Base-by-base conservation (phyloP, 371 early-diverging fungal genomes). In the Umbelopsis sp. region DNA sequence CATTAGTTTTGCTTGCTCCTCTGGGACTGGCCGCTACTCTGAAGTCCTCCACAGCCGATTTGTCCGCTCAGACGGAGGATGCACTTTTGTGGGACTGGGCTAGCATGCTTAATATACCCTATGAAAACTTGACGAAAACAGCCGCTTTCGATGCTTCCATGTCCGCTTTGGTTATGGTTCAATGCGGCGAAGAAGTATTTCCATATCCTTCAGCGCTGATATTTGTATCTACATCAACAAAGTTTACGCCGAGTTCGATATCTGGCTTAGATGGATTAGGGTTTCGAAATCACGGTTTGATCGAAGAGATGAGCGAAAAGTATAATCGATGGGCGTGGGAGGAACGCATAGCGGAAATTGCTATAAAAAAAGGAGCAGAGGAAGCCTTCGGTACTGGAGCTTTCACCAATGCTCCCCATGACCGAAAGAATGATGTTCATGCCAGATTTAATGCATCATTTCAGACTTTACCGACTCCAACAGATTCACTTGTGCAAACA, bases 251-350 rank as follows among this genome's bases (percentile, higher is more conserved):
- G 0, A 70, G 69, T 6, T 65, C 73, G 1, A 69, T 79, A 57
- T 72, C 81, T 35, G 81, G 78, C 0, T 72, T 75, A 64, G 73
- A 77, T 45, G 78, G 83, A 1, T 32, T 76, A 8, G 67, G 76
- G 37, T 69, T 72, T 0, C 70, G 70, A 18, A 79, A 83, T 48
- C 75, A 76, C 52, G 83, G 83, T 1, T 65, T 72, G 24, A 72
- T 75, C 12, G 80, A 81, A 48, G 79, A 78, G 65, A 53, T 84
- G 20, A 81, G 79, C 2, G 76, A 81, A 41, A 74, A 77, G 68
- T 80, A 80, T 79, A 65, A 69, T 66, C 68, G 79, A n/a, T 74
- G 76, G 72, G 72, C 76, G 12, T 81, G 81, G 80, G 71, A 66
- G n/a, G 73, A 76, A 8, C 66, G 65, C 11, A 57, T 57, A 18